These are phyloP conservation scores for Fraxinus albicans DNA, from an alignment of 305 asterid species.

Conservation along the genomic window DNA sequence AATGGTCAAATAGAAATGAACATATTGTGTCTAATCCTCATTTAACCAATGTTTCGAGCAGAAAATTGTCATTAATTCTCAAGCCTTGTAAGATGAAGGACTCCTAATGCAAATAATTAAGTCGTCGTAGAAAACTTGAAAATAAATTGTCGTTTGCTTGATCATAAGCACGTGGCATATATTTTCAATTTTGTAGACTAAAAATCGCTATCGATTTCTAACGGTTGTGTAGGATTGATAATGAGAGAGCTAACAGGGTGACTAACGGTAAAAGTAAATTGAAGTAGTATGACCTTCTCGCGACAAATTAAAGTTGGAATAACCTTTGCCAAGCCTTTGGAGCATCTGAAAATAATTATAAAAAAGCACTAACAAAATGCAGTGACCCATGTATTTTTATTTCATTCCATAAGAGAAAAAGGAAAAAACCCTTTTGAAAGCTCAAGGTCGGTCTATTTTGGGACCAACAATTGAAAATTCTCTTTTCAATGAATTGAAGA, in stretches of 20 bases:
- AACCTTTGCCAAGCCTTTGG: constrained; percentile 27
- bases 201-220: too few relatives aligned
- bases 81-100: neutral
- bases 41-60: constrained; percentile 10
- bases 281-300: neutral
- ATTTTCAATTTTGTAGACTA: too few relatives aligned
- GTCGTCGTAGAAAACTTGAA: too few relatives aligned
- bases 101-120: neutral
- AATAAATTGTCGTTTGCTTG: neutral
- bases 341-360: constrained; percentile 14
- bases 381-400: neutral
- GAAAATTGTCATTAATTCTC: neutral
- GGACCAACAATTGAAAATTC: constrained; percentile 24
- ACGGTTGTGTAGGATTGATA: too few relatives aligned
- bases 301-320: constrained; percentile 13
- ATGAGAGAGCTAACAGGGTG: neutral
- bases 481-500: constrained; percentile 2
- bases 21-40: constrained; percentile 19
- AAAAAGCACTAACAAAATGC: neutral
- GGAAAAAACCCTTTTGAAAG: constrained; percentile 7
- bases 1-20: constrained; percentile 27
- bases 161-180: neutral
- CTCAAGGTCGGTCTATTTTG: constrained; percentile 24
- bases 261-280: neutral
- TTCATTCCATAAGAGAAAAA: neutral